Conservation (phyloP, 495 filamentous ascomycete species). For the Rostrohypoxylon terebratum region DNA sequence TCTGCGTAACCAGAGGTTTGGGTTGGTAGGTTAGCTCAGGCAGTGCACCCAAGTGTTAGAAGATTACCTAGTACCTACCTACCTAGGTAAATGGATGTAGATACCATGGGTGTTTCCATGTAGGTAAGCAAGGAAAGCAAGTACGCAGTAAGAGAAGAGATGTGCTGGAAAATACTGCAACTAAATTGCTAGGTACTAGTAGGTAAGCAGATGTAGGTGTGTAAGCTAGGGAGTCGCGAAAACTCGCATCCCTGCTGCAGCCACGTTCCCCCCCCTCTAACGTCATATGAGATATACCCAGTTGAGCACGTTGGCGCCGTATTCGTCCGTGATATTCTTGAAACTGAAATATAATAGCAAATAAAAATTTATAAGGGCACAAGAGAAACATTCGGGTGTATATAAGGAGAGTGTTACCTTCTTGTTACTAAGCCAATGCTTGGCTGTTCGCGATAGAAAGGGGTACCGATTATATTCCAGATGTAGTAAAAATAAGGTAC, state of each 20-base stretch:
- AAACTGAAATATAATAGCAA: conserved; percentile 31
- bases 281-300: conserved; percentile 14
- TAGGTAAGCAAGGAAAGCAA: not conserved
- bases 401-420: not conserved
- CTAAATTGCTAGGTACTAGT: no score
- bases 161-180: no score
- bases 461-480: conserved; percentile 5
- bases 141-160: not conserved
- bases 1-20: conserved; percentile 15
- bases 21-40: conserved; percentile 9
- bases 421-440: not conserved
- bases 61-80: no score
- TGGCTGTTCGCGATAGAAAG: conserved; percentile 8
- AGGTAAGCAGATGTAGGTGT: not conserved
- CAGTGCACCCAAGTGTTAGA: not conserved
- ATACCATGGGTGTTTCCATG: not conserved
- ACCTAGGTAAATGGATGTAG: conserved; percentile 6
- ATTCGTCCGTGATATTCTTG: conserved; percentile 21
- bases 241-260: conserved; percentile 25
- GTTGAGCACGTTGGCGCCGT: conserved; percentile 20
- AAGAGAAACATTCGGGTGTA: not conserved
- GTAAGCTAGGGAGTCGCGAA: conserved; percentile 17
- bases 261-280: conserved; percentile 35
- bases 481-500: conserved; percentile 44
- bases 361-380: not conserved